Evolutionary conservation across 805 yeast genomes (phyloP).

Genomic region (Metschnikowia lachancei): DNA sequence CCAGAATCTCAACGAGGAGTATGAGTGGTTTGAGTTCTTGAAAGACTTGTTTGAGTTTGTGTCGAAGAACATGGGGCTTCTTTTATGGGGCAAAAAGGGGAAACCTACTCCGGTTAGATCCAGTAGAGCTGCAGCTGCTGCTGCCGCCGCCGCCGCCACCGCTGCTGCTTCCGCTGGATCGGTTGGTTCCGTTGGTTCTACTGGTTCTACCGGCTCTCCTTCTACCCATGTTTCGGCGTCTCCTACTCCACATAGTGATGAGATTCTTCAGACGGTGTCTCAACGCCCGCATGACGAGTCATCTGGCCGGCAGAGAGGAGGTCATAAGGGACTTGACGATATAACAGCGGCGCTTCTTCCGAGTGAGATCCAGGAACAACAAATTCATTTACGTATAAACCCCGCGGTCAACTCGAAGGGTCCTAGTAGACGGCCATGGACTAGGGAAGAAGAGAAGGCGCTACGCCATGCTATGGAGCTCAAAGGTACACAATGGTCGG

Average conservation of each 20-base stretch:
- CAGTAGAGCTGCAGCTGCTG: not conserved
- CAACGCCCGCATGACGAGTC: not conserved
- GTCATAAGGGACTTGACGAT: constrained; percentile 25
- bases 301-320: not conserved
- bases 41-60: constrained; percentile 77
- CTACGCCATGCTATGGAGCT: constrained; percentile 73
- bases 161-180: no score
- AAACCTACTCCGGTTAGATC: constrained; percentile 14
- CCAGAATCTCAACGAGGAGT: constrained; percentile 60
- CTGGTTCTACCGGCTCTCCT: not conserved
- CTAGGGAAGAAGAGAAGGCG: constrained; percentile 83
- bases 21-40: constrained; percentile 83
- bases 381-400: constrained; percentile 38
- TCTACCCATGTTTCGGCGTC: not conserved
- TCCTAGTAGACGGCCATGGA: constrained; percentile 68
- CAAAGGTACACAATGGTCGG: constrained; percentile 93
- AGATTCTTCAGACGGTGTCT: constrained; percentile 10
- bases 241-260: constrained; percentile 20
- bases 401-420: constrained; percentile 29
- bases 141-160: no score
- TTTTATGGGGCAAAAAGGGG: constrained; percentile 65
- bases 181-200: no score
- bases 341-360: constrained; percentile 37
- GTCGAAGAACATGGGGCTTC: constrained; percentile 65
- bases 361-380: constrained; percentile 44